A percentile compares a stretch with the other conserved stretches of the same genome.
These are phyloP conservation scores for Telfairia occidentalis DNA, from an alignment of 331 rosid species.

Conservation along the genomic window DNA sequence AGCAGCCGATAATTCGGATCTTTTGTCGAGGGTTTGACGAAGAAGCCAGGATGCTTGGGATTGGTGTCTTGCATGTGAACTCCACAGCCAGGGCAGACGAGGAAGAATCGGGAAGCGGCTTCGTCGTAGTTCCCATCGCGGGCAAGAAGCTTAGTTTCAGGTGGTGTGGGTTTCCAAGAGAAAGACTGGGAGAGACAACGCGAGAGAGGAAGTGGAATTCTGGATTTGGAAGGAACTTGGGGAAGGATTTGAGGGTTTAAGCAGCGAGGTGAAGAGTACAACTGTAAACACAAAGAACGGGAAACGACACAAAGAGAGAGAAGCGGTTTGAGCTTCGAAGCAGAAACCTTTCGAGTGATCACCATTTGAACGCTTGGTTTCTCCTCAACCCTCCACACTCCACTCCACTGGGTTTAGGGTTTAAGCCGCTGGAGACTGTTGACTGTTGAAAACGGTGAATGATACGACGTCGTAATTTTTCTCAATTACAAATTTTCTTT, in stretches of 20 bases:
- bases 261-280: constrained; percentile 1
- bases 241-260: constrained; percentile 2
- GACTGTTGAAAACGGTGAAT: not conserved
- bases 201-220: too few relatives aligned
- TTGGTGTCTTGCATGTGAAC: constrained; percentile 63
- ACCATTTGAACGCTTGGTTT: not conserved
- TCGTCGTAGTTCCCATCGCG: constrained; percentile 87
- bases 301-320: constrained; percentile 7
- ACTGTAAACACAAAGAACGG: not conserved
- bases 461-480: not conserved
- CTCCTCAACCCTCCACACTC: not conserved
- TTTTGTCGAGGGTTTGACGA: constrained; percentile 57
- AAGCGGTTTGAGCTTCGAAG: constrained; percentile 22
- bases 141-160: constrained; percentile 22
- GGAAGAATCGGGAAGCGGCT: constrained; percentile 21
- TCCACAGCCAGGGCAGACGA: constrained; percentile 86
- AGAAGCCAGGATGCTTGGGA: constrained; percentile 75
- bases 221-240: constrained; percentile 10
- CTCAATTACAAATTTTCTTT: not conserved
- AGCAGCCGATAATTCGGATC: constrained; percentile 32
- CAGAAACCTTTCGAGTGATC: constrained; percentile 22
- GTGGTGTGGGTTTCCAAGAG: constrained; percentile 18
- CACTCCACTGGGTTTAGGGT: constrained; percentile 15
- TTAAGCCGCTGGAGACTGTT: not conserved
- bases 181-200: constrained; percentile 4